phyloP scores from a whole-genome alignment of 768 basidiomycete genomes.

The Suillus alpinus region DNA sequence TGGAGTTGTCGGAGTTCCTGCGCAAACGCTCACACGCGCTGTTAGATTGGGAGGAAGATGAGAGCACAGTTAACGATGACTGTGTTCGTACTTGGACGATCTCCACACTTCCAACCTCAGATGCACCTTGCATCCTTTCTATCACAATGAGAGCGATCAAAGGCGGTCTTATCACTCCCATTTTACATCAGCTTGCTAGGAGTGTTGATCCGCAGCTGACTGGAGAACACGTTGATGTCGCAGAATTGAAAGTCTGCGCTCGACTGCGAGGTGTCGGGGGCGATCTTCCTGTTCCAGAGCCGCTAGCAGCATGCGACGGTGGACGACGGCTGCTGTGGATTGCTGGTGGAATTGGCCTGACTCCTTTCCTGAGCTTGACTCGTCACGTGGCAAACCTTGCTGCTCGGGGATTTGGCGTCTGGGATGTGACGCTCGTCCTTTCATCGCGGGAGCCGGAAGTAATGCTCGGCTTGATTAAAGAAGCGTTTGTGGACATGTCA shows the following conservation, averaged over 20 bases:
- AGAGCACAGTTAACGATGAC: constrained; percentile 53
- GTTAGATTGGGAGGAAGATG: constrained; percentile 41
- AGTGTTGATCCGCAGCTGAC: constrained; percentile 10
- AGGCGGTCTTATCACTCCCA: constrained; percentile 53
- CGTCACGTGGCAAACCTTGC: constrained; percentile 15
- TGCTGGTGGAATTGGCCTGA: constrained; percentile 66
- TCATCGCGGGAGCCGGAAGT: constrained; percentile 56
- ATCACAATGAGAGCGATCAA: constrained; percentile 56
- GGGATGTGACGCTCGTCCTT: constrained; percentile 47
- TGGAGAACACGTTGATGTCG: constrained; percentile 10
- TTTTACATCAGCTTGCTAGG: constrained; percentile 45
- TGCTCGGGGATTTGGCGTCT: constrained; percentile 16
- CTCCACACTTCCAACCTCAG: constrained; percentile 30
- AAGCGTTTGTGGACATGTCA: constrained; percentile 18
- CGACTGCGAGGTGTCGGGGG: constrained; percentile 54
- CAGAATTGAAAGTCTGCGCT: constrained; percentile 38
- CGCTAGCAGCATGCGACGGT: constrained; percentile 21
- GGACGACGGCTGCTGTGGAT: constrained; percentile 46
- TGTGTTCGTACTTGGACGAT: constrained; percentile 66
- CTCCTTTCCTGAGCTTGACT: constrained; percentile 61
- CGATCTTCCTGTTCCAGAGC: constrained; percentile 34
- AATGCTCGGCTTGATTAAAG: constrained; percentile 40
- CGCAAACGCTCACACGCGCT: constrained; percentile 47
- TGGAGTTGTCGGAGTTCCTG: constrained; percentile 52
- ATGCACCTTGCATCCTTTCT: constrained; percentile 26